Base-by-base conservation (phyloP, 345 rosid species). In the Brassica rapa region DNA sequence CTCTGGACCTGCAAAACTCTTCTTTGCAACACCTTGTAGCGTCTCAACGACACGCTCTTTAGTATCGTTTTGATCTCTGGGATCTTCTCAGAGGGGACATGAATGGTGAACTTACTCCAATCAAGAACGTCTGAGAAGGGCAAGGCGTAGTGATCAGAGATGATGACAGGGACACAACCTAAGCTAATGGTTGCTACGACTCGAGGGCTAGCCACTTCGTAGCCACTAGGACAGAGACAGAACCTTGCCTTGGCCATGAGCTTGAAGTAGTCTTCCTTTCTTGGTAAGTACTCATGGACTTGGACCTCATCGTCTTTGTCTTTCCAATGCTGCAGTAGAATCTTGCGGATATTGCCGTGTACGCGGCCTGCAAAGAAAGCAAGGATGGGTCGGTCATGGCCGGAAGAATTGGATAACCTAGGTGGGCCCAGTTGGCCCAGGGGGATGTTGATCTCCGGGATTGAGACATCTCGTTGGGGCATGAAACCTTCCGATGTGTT, bases 141-240 rank as follows among this genome's bases (percentile, higher is more conserved):
- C 41, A 81, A 66, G 10, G 85, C 49, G 37, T 86, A 87, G 24
- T 83, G 24, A 33, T 86, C 83, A 3, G 91, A 84, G 30, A 87
- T 80, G 21, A 88, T 67, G 41, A 86, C 87, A 1, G 89, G 89
- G 63, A 88, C 77, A 60, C 91, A 88, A 15, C 88, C 88, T 2
- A 79, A 74, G 63, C 75, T 64, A 27, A 86, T 83, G 14, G 89
- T 69, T 70, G 83, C 87, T 2, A 83, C 89, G 27, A 84, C 37
- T 63, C 89, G 82, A 2, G 88, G 91, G 63, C 88, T 86, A 8
- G 90, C 89, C 1, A 87, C 90, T 79, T 87, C 89, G 16, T 35
- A 86, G 39, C 90, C 90, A 43, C 90, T 86, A n/a, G 89, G 89
- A 81, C 90, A 84, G 6, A 87, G 74, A 71, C 90, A 87, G 61